phyloP scores from a whole-genome alignment of 768 basidiomycete genomes.

The Hygrophorus pudorinus region DNA sequence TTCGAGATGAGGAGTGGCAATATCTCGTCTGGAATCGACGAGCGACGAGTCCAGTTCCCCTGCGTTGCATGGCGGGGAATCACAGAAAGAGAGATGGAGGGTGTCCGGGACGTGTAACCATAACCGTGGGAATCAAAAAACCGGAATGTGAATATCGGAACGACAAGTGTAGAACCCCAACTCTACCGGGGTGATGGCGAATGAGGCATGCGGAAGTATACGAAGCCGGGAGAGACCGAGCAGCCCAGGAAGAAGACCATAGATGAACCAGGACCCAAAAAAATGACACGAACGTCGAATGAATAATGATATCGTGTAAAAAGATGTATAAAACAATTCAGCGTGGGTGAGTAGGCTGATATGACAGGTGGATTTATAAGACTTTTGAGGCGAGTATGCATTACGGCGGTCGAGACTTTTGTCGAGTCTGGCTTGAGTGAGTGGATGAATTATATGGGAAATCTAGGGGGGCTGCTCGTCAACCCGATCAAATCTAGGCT shows the following conservation, averaged over 20 bases:
- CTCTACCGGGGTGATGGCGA: neutral
- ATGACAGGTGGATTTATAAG: no score
- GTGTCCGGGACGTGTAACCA: constrained; percentile 6
- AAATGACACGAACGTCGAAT: neutral
- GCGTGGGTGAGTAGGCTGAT: no score
- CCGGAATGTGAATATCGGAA: constrained; percentile 1
- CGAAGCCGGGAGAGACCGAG: neutral
- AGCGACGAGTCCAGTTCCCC: no score
- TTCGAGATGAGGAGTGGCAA: neutral
- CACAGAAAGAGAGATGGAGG: constrained; percentile 2
- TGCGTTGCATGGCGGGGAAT: neutral
- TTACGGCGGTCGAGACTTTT: constrained; percentile 1
- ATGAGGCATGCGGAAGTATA: neutral
- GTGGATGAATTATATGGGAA: neutral
- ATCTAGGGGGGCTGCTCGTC: constrained; percentile 1
- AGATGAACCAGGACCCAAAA: neutral
- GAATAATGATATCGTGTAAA: constrained; percentile 2
- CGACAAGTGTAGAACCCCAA: constrained; percentile 3
- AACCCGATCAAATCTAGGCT: constrained; percentile 5
- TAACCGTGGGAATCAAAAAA: neutral
- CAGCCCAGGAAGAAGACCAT: neutral
- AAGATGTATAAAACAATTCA: neutral
- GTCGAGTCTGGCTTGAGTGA: constrained; percentile 1
- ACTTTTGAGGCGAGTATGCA: neutral
- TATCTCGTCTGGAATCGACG: no score